Conservation (phyloP, 1,284 basidiomycete genomes). For the Cutaneotrichosporon sp. region DNA sequence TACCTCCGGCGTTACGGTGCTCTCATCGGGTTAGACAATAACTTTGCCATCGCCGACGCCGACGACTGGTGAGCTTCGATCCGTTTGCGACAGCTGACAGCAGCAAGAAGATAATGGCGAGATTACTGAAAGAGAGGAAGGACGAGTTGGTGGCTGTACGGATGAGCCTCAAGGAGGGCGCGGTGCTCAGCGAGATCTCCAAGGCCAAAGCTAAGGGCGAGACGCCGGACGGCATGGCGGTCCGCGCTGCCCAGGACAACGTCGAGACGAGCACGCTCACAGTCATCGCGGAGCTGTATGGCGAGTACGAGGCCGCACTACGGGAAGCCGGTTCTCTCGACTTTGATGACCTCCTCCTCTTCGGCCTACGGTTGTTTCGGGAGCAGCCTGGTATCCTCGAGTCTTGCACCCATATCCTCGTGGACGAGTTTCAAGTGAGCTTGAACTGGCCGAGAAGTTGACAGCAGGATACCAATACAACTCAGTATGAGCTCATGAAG, state of each 20-base stretch:
- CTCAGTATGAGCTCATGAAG: slow-evolving; percentile 80
- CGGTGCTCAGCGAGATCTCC: slow-evolving; percentile 67
- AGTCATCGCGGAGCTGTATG: slow-evolving; percentile 59
- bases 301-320: slow-evolving; percentile 67
- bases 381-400: slow-evolving; percentile 59
- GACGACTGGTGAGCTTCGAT: slow-evolving; percentile 67
- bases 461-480: slow-evolving; percentile 77
- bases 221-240: slow-evolving; percentile 58
- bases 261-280: slow-evolving; percentile 34
- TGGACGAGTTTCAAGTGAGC: slow-evolving; percentile 78
- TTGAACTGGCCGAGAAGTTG: background rate
- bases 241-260: slow-evolving; percentile 37
- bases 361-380: slow-evolving; percentile 70
- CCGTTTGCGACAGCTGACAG: background rate
- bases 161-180: slow-evolving; percentile 63
- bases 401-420: slow-evolving; percentile 74
- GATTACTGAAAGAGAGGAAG: slow-evolving; percentile 62
- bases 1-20: slow-evolving; percentile 68
- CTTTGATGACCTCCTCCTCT: slow-evolving; percentile 83
- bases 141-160: slow-evolving; percentile 57
- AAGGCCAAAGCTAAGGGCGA: slow-evolving; percentile 75
- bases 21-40: slow-evolving; percentile 64
- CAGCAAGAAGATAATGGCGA: slow-evolving; percentile 71
- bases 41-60: slow-evolving; percentile 79
- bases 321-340: slow-evolving; percentile 71